Evolutionary conservation across 2,329 filamentous ascomycete species (phyloP).

Genomic region (Phymatotrichopsis omnivora): DNA sequence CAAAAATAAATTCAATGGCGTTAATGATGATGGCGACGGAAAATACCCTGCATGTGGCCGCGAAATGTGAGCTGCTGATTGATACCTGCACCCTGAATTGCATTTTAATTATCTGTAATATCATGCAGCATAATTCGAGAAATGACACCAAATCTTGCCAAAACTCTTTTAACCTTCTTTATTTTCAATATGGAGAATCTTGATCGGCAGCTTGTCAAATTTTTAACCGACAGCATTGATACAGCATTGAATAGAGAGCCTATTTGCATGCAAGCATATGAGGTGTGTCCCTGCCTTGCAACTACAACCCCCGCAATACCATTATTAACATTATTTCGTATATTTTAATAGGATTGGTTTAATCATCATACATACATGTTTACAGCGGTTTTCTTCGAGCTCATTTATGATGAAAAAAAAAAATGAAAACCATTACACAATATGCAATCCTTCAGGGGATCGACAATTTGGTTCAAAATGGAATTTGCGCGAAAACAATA

Average conservation of each 20-base stretch:
- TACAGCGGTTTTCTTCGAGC: conserved; percentile 9
- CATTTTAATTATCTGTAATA: not conserved
- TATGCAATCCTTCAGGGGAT: too few species aligned
- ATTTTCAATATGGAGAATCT: too few species aligned
- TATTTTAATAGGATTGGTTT: not conserved
- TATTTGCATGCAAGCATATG: not conserved
- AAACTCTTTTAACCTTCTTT: too few species aligned
- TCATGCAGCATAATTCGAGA: conserved; percentile 3
- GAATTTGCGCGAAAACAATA: too few species aligned
- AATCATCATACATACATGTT: conserved; percentile 9
- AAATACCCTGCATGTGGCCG: conserved; percentile 7
- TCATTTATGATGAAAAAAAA: conserved; percentile 2
- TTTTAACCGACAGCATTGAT: not conserved
- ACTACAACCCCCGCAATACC: not conserved
- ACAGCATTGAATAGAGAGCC: conserved; percentile 2
- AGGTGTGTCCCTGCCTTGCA: not conserved
- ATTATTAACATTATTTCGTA: not conserved
- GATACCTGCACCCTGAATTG: not conserved
- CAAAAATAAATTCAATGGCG: too few species aligned
- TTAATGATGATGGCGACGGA: conserved; percentile 11
- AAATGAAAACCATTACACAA: too few species aligned
- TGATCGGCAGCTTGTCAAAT: not conserved
- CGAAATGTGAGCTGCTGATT: conserved; percentile 4
- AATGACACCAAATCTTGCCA: conserved; percentile 10
- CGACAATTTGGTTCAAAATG: conserved; percentile 10